Base-by-base conservation (phyloP, 2,329 filamentous ascomycete genomes). In the Microthyrium microscopicum region DNA sequence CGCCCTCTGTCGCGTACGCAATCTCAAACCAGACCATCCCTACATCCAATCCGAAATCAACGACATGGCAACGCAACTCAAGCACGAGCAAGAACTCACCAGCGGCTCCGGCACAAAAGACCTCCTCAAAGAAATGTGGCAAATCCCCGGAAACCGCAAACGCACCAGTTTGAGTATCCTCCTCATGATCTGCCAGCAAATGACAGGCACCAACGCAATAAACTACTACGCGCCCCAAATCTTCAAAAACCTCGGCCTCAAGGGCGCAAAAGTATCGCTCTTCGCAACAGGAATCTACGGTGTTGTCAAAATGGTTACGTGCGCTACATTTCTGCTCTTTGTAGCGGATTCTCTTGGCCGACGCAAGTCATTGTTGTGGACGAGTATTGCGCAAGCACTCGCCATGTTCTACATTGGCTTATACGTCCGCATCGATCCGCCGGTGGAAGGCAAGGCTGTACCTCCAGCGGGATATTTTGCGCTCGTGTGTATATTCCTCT, bases 271-370 rank as follows among this genome's bases (percentile, higher is more conserved):
- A 25, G 62, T 66, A 26, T 69, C 67, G 13, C 66, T 82, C 17
- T 78, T 82, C 48, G 75, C 77, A 4, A 81, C 77, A 0, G 77
- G 77, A 26, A 67, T 82, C 42, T 82, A 81, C 47, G 77, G 77
- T 18, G 64, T 81, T 34, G 68, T 79, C 36, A 82, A 82, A 52
- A 72, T 76, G 54, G 53, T 61, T 7, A 67, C 70, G 25, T 78
- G 73, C 46, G 61, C 65, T 4, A 47, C 62, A 34, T 82, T 81
- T 58, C 60, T 82, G 18, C 47, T 76, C 41, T 73, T 79, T 43
- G 66, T 68, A 11, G 73, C 73, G 38, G 77, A 82, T 49, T 74
- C 72, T 2, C 66, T 82, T 2, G 77, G 77, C 16, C 67, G 77
- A 36, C 58, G 73, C 39, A 61, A 66, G 43, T 68, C 62, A 2